phyloP scores from a whole-genome alignment of 2,329 filamentous ascomycete genomes.

The Talaromyces sp. region DNA sequence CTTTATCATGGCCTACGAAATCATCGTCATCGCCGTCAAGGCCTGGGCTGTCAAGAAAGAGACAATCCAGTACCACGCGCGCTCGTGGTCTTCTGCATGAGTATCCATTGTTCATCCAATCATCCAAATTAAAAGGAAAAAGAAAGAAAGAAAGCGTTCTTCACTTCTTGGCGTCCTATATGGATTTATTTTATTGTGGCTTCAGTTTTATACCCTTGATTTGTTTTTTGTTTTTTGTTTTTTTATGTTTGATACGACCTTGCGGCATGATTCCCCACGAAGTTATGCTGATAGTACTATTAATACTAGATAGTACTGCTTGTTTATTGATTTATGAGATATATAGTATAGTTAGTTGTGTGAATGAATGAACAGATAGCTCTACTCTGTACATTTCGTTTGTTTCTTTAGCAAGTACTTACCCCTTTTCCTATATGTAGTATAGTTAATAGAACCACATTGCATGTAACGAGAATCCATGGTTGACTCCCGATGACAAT shows the following conservation, averaged over 20 bases:
- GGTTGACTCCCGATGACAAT: no score
- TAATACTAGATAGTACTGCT: not conserved
- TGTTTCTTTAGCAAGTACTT: no score
- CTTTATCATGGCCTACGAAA: slow-evolving; percentile 78
- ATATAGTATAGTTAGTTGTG: not conserved
- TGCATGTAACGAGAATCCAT: no score
- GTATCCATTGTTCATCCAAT: not conserved
- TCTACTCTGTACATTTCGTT: no score
- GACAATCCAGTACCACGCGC: slow-evolving; percentile 22
- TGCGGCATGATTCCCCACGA: not conserved
- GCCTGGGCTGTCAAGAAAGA: slow-evolving; percentile 67
- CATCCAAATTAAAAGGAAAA: not conserved
- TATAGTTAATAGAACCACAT: no score
- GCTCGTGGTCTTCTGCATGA: slow-evolving; percentile 12
- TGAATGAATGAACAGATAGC: not conserved
- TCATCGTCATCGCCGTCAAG: slow-evolving; percentile 74
- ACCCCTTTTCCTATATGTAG: no score
- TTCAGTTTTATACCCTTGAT: slow-evolving; percentile 16
- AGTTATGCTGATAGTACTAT: not conserved
- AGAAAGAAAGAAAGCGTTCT: slow-evolving; percentile 7
- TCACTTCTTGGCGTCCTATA: slow-evolving; percentile 3
- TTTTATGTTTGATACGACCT: not conserved
- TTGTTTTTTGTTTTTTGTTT: slow-evolving; percentile 5
- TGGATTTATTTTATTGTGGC: slow-evolving; percentile 7
- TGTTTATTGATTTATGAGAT: not conserved